Evolutionary conservation across 345 rosid species (phyloP).

Genomic region (Eutrema japonicum): DNA sequence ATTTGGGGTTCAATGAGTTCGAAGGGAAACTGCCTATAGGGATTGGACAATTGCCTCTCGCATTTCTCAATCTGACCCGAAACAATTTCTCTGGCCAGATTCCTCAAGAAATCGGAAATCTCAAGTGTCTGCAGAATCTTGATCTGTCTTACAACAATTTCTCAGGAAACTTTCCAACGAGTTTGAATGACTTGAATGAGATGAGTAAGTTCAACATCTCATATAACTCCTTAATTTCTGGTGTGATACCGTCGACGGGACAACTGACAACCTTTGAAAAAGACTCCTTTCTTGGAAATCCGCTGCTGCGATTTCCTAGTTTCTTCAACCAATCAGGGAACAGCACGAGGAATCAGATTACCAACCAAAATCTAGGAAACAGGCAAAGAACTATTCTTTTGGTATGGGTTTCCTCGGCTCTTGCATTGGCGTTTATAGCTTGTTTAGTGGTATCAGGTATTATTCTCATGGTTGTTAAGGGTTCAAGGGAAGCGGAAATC

Average conservation of each 20-base stretch:
- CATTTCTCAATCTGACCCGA: conserved; percentile 67
- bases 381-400: conserved; percentile 43
- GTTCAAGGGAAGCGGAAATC: conserved; percentile 46
- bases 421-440: conserved; percentile 46
- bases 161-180: conserved; percentile 72
- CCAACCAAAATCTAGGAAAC: conserved; percentile 21
- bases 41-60: conserved; percentile 65
- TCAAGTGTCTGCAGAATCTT: conserved; percentile 74
- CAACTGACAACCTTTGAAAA: conserved; percentile 76
- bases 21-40: conserved; percentile 62
- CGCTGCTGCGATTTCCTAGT: conserved; percentile 58
- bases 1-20: conserved; percentile 68
- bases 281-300: conserved; percentile 78
- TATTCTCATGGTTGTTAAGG: conserved; percentile 49
- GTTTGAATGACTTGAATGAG: conserved; percentile 60
- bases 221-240: conserved; percentile 72
- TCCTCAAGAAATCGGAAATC: conserved; percentile 63
- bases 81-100: conserved; percentile 71
- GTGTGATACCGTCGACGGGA: conserved; percentile 70
- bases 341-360: background rate
- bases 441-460: conserved; percentile 56
- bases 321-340: conserved; percentile 49
- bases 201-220: conserved; percentile 88
- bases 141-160: conserved; percentile 85
- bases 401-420: conserved; percentile 48